Base-by-base conservation (phyloP, 768 basidiomycete species). In the Hemileccinum rubropunctum region DNA sequence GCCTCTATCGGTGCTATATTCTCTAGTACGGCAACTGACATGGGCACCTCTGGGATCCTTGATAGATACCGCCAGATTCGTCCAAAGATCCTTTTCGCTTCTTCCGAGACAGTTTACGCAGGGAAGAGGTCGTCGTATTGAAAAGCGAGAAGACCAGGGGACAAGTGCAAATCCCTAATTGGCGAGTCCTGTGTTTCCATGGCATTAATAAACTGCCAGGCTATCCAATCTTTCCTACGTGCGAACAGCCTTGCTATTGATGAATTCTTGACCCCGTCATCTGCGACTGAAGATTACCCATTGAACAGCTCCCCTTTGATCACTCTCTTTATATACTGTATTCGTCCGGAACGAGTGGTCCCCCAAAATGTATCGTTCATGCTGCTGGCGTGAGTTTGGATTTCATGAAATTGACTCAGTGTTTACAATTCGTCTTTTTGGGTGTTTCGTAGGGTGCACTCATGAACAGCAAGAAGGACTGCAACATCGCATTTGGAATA, bases 321-420 rank as follows among this genome's bases (percentile, higher is more conserved):
- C 87, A 91, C 32, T 91, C 91, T 2, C 68, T 89, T 14, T 92
- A 81, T 67, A 90, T 95, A 51, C 61, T 93, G 13, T 94, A 91
- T 65, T 90, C 86, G 33, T 91, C 88, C 14, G 92, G 92, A 14
- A 94, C 92, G 0, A 89, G 87, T 3, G 91, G 92, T 18, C 82
- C 85, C 42, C 89, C 88, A 1, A 91, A 92, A 66, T 90, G 88
- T 49, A 91, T 91, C 43, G 82, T 91, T 2, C 90, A 92, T 66
- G 76, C 77, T 36, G 84, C 79, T 9, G 90, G 90, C 3, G 86
- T 88, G 64, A 61, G 82, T 59, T 17, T 28, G 6, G 12, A 36
- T 26, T 38, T 45, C 28, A 45, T 20, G 14, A 20, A 27, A 30
- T 39, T 9, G 23, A 32, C 23, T 28, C 3, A 12, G 30, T 37